Base-by-base conservation (phyloP, 768 basidiomycete species). In the Termitomyces sp. region DNA sequence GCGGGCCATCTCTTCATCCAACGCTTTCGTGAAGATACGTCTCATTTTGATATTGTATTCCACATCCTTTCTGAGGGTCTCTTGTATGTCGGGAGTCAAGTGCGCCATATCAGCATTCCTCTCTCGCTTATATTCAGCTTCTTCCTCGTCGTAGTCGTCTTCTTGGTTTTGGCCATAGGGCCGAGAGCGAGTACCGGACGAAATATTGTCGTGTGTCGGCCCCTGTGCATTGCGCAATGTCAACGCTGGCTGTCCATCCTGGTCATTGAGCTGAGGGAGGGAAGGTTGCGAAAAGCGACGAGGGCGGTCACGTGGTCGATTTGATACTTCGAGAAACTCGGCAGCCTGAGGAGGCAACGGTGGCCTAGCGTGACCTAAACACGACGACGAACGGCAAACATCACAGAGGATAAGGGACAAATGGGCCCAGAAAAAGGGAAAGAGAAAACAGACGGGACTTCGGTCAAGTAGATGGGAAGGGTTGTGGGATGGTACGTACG, bases 281-380 rank as follows among this genome's bases (percentile, higher is more conserved):
- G 29, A 39, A 18, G 32, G 52, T 44, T 49, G 56, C 23, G 52
- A 32, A 20, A 23, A 31, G 12, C 49, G 46, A 25, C 35, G 20
- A 3, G 33, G 15, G 11, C 46, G 56, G 16, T 54, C 56, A 31
- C 43, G 54, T 36, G 57, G 59, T 43, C 45, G 54, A 43, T 31
- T 52, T 2, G 56, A 40, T 25, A 58, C 59, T 48, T 70, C 70
- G 15, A 66, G 70, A 54, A 76, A 80, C 7, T 70, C 69, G 18
- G 66, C 62, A 5, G 62, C 58, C 63, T 82, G 80, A 11, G 79
- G 73, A 2, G 78, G 78, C 11, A 82, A 66, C 0, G 79, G 80
- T 1, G 57, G 62, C 50, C 80, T 69, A 57, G 67, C 73, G 15
- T 70, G 76, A 65, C 68, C 72, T 76, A 64, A 48, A 58, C 46